Percentiles rank a stretch among this genome's conserved stretches.
These are phyloP conservation scores for Diaporthe ilicicola DNA, from an alignment of 2,329 filamentous ascomycete species.

Conservation along the genomic window DNA sequence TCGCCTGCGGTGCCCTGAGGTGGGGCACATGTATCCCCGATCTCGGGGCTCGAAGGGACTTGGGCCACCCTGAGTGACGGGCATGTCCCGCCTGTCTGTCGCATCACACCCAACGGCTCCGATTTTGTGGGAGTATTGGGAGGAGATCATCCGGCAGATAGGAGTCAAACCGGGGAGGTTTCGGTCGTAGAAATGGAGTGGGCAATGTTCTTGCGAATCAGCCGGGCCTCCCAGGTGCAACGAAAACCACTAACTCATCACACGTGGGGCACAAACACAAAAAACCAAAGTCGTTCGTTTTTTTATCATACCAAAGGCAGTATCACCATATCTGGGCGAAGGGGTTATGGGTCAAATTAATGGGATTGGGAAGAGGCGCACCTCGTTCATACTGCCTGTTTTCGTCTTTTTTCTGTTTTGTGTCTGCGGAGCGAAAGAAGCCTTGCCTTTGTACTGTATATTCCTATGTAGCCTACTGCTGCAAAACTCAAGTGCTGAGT, in stretches of 20 bases:
- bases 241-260: not conserved
- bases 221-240: not conserved
- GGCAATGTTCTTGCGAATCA: not conserved
- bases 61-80: not conserved
- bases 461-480: not conserved
- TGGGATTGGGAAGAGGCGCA: conserved; percentile 2
- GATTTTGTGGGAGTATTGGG: not conserved
- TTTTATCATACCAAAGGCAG: not conserved
- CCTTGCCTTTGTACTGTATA: conserved; percentile 20
- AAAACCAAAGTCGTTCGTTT: conserved; percentile 2
- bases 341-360: conserved; percentile 1
- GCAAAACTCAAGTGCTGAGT: conserved; percentile 28
- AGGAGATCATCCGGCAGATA: not conserved
- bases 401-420: not conserved
- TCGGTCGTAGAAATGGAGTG: not conserved
- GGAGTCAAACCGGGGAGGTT: not conserved
- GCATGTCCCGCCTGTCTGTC: too few species aligned
- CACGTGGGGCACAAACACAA: not conserved
- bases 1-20: conserved; percentile 26
- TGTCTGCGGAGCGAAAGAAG: conserved; percentile 7
- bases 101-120: not conserved
- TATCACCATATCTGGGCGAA: conserved; percentile 7
- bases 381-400: not conserved
- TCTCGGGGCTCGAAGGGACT: not conserved
- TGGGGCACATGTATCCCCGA: not conserved